These are phyloP conservation scores for Eimeria brunetti DNA, from an alignment of 169 alveolate genomes.

Conservation along the genomic window DNA sequence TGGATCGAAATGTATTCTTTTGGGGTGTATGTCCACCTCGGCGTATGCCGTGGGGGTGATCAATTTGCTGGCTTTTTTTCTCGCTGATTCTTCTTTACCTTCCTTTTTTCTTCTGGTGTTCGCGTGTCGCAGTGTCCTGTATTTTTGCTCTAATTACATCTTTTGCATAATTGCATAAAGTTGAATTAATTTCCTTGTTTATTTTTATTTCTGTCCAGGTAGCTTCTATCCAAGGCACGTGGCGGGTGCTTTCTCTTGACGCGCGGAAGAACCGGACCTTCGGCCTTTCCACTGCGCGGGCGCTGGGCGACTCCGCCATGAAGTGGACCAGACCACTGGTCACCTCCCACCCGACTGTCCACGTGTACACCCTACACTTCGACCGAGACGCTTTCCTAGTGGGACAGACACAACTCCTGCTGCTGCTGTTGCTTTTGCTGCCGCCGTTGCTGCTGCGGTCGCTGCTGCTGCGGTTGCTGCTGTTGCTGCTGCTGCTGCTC, in stretches of 20 bases:
- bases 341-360: constrained; percentile 24
- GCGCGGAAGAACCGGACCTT: not conserved
- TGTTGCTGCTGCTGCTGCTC: constrained; percentile 14
- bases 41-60: too few species aligned
- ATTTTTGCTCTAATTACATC: too few species aligned
- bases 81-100: not conserved
- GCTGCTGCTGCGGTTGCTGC: not conserved
- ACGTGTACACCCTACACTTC: constrained; percentile 55
- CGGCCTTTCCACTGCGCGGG: constrained; percentile 78
- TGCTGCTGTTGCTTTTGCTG: constrained; percentile 4
- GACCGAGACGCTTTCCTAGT: constrained; percentile 71
- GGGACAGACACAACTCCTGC: not conserved
- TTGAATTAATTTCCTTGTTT: not conserved
- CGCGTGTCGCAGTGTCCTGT: too few species aligned
- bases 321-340: constrained; percentile 60
- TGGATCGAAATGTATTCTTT: too few species aligned
- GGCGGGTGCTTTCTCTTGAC: constrained; percentile 69
- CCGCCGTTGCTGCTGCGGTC: constrained; percentile 10
- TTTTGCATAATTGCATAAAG: not conserved
- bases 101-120: not conserved
- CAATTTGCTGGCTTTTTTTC: not conserved
- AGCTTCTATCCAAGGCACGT: constrained; percentile 62
- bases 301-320: constrained; percentile 74
- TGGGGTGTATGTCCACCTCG: too few species aligned
- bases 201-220: not conserved